A percentile compares a stretch with the other conserved stretches of the same genome.
phyloP scores from a whole-genome alignment of 1,284 basidiomycete species.

The Puccinia hordei region DNA sequence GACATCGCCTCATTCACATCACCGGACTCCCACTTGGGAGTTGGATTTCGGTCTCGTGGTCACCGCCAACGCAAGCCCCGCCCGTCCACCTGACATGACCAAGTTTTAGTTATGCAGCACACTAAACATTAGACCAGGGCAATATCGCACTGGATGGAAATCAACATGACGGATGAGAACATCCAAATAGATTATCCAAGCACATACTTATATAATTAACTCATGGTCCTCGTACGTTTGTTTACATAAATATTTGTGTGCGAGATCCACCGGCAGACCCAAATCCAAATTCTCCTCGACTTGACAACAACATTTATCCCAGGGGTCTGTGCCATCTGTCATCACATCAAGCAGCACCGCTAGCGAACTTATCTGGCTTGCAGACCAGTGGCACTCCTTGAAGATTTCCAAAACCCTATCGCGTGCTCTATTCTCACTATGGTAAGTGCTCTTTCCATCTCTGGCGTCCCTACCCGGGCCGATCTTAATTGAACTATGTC shows the following conservation, averaged over 20 bases:
- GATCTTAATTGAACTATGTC: background rate
- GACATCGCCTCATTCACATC: background rate
- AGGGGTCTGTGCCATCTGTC: background rate
- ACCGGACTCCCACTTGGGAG: background rate
- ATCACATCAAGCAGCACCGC: background rate
- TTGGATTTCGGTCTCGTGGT: background rate
- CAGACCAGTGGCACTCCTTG: background rate
- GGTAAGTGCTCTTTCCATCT: background rate
- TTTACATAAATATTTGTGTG: too few species aligned
- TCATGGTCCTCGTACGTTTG: too few species aligned
- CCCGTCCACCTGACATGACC: background rate
- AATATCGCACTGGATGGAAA: too few species aligned
- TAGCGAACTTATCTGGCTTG: background rate
- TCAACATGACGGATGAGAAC: too few species aligned
- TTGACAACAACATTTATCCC: background rate
- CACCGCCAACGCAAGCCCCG: background rate
- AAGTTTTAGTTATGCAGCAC: slow-evolving; percentile 1
- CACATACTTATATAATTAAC: background rate
- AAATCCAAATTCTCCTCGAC: background rate
- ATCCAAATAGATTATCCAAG: background rate
- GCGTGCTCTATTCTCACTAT: background rate
- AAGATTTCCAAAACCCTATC: background rate
- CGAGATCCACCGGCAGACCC: too few species aligned
- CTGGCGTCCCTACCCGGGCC: background rate
- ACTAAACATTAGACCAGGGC: background rate